Percentiles rank a stretch among this genome's conserved stretches.
These are phyloP conservation scores for Aspergillus incahuasiensis DNA, from an alignment of 495 filamentous ascomycete genomes.

Conservation along the genomic window DNA sequence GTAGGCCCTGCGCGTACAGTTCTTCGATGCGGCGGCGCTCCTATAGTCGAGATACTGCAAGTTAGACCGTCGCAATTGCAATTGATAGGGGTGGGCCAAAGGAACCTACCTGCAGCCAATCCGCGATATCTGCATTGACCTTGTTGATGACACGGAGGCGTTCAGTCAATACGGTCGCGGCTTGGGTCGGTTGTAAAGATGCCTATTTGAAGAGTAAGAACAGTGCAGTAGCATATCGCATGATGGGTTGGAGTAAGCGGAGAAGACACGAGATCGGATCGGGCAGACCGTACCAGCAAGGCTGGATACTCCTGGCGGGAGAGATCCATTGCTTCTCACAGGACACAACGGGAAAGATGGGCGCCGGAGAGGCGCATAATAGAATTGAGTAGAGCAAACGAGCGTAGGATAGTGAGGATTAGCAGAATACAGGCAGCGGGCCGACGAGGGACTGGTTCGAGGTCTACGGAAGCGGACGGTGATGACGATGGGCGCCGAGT, in stretches of 20 bases:
- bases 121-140: conserved; percentile 87
- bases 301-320: conserved; percentile 92
- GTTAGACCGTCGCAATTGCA: not conserved
- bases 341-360: conserved; percentile 15
- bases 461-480: conserved; percentile 3
- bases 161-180: conserved; percentile 78
- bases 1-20: conserved; percentile 76
- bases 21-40: conserved; percentile 93
- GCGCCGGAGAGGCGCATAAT: conserved; percentile 38
- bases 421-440: not conserved
- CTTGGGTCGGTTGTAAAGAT: conserved; percentile 77
- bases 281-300: conserved; percentile 70
- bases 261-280: conserved; percentile 5
- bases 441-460: not conserved
- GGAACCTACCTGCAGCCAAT: conserved; percentile 84
- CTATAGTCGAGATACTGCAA: conserved; percentile 39
- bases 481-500: conserved; percentile 13
- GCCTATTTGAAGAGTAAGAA: conserved; percentile 47
- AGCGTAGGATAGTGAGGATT: not conserved
- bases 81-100: not conserved
- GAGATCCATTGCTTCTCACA: conserved; percentile 61
- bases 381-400: conserved; percentile 9
- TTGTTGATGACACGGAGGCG: conserved; percentile 81
- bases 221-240: conserved; percentile 2
- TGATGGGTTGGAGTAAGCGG: not conserved